A percentile compares a stretch with the other conserved stretches of the same genome.
Conservation (phyloP, 1,139 yeast genomes). For the Yamadazyma friedrichii region DNA sequence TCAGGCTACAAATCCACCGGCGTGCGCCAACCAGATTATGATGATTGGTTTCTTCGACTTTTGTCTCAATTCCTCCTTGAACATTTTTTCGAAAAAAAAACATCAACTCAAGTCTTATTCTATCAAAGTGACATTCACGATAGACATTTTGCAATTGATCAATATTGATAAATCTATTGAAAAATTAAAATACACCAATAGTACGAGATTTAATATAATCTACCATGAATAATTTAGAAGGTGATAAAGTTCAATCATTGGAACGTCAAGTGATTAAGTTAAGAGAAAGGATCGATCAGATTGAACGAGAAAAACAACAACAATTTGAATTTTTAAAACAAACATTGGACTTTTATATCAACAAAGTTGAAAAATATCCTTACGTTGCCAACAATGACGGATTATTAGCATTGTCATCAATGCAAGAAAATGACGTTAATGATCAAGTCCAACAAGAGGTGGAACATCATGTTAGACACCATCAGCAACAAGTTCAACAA, state of each 20-base stretch:
- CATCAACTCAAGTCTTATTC: conserved; percentile 2
- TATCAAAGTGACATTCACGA: conserved; percentile 5
- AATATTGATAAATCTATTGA: background rate
- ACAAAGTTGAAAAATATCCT: conserved; percentile 40
- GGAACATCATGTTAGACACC: conserved; percentile 18
- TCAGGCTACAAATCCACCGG: background rate
- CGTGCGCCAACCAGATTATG: conserved; percentile 3
- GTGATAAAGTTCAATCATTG: conserved; percentile 8
- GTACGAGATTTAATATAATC: too few relatives aligned
- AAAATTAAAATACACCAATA: background rate
- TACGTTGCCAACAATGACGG: conserved; percentile 31
- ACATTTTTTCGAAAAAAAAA: conserved; percentile 2
- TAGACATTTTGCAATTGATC: conserved; percentile 7
- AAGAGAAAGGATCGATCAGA: conserved; percentile 13
- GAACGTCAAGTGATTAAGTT: conserved; percentile 15
- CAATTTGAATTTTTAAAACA: conserved; percentile 38
- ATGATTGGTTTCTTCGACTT: conserved; percentile 3
- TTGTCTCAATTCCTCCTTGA: conserved; percentile 4
- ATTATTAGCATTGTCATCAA: conserved; percentile 14
- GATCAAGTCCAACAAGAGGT: conserved; percentile 16
- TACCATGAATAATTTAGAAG: conserved; percentile 6
- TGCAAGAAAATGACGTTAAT: conserved; percentile 26
- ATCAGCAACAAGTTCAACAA: conserved; percentile 3
- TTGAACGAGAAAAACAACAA: conserved; percentile 26
- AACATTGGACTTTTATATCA: conserved; percentile 37